Base-by-base conservation (phyloP, 2,329 filamentous ascomycete species). In the Cercospora zeae-maydis region DNA sequence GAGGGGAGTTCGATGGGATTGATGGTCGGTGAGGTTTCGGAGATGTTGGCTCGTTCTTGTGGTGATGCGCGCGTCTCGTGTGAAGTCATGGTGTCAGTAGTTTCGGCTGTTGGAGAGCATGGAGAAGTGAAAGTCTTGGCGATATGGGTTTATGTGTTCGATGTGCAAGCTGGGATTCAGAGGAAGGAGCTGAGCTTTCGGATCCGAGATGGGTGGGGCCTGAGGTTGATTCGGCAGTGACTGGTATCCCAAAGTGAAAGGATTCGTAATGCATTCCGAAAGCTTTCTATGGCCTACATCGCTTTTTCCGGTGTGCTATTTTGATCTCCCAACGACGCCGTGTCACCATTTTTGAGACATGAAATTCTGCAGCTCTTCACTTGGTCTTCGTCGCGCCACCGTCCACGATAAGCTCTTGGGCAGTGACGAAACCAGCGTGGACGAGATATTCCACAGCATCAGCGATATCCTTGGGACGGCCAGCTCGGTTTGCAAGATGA, bases 401-500 rank as follows among this genome's bases (percentile, higher is more conserved):
- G 71, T 79, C 77, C 5, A 79, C 72, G 2, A 75, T 72, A 19
- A 82, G 74, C 58, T 81, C 80, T 55, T 82, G 78, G 14, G 77
- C 77, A 4, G 76, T 79, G 7, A 79, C 75, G 57, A 79, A 80
- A 2, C 75, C 75, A 39, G 73, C 76, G 21, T 72, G 72, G 30
- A 77, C 69, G 5, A 78, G 66, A 66, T 77, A 80, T 62, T 78
- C 75, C 5, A 76, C 75, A 4, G 78, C 75, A 65, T 74, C 74
- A 1, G 69, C 70, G 56, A 80, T 74, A 66, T 83, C 80, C 51
- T 80, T 78, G 0, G 79, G 79, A 64, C 77, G 78, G 1, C 81
- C 81, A 9, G 81, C 81, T 52, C 80, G 72, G n/a, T 81, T 80
- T 2, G 77, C 78, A 2, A 79, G 74, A 70, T 83, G 80, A 77